A percentile compares a stretch with the other conserved stretches of the same genome.
These are phyloP conservation scores for Diaporthe caulivora DNA, from an alignment of 2,329 filamentous ascomycete genomes.

Conservation along the genomic window DNA sequence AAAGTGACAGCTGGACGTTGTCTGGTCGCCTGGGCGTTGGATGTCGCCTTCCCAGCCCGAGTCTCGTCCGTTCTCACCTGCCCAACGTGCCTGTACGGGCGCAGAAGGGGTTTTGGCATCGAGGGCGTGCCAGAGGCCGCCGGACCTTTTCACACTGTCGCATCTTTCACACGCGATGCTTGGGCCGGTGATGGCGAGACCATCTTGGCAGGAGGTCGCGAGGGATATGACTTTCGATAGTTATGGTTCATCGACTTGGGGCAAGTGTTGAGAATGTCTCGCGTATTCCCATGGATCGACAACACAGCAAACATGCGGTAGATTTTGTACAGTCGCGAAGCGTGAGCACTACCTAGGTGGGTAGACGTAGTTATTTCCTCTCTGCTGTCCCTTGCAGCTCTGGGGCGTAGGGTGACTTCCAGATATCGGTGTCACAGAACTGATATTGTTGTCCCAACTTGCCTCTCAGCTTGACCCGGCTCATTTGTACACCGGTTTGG, in stretches of 20 bases:
- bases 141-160: background rate
- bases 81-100: background rate
- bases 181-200: background rate
- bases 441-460: background rate
- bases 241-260: background rate
- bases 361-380: background rate
- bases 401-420: background rate
- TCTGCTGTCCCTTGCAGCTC: background rate
- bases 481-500: background rate
- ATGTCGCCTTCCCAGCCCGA: background rate
- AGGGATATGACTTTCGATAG: background rate
- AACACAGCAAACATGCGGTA: background rate
- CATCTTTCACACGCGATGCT: background rate
- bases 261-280: background rate
- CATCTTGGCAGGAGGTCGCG: background rate
- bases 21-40: background rate
- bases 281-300: background rate
- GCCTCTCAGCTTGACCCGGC: background rate
- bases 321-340: background rate
- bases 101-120: background rate
- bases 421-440: background rate
- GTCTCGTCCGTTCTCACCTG: background rate
- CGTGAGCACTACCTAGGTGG: too few species aligned
- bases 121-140: too few species aligned
- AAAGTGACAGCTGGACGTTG: background rate